Conservation (phyloP, 208 protist species). For the Trypanosoma lewisi region DNA sequence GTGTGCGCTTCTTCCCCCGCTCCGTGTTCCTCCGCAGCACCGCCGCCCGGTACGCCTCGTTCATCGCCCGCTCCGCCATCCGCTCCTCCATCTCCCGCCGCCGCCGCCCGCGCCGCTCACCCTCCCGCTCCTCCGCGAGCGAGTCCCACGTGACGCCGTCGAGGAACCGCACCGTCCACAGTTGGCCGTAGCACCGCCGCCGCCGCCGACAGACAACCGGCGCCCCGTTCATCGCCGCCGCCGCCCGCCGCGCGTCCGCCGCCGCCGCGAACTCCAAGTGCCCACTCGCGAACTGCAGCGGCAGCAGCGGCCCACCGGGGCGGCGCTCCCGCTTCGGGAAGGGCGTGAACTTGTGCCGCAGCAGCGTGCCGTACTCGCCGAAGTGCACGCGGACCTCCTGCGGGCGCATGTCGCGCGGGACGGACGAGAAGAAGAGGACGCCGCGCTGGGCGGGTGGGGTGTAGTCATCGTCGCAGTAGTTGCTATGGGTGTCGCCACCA, state of each 20-base stretch:
- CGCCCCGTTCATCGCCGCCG: slow-evolving; percentile 66
- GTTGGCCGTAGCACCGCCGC: slow-evolving; percentile 66
- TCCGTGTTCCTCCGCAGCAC: slow-evolving; percentile 22
- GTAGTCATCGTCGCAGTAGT: slow-evolving; percentile 20
- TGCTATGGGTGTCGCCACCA: neutral
- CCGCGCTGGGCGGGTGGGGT: slow-evolving; percentile 48
- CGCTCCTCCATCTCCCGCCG: slow-evolving; percentile 47
- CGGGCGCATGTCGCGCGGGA: slow-evolving; percentile 77
- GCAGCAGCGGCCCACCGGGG: slow-evolving; percentile 58
- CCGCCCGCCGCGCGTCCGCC: slow-evolving; percentile 44
- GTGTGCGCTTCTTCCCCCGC: neutral
- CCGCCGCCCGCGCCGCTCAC: slow-evolving; percentile 36
- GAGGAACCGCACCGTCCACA: slow-evolving; percentile 78
- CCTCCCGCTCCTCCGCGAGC: slow-evolving; percentile 64
- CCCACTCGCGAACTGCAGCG: slow-evolving; percentile 73
- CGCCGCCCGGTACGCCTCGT: slow-evolving; percentile 53
- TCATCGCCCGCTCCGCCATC: slow-evolving; percentile 32
- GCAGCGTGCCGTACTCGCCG: slow-evolving; percentile 54
- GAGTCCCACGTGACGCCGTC: slow-evolving; percentile 59
- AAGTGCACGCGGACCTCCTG: slow-evolving; percentile 75
- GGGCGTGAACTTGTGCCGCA: slow-evolving; percentile 69
- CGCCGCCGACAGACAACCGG: slow-evolving; percentile 60
- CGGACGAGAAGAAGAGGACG: slow-evolving; percentile 71
- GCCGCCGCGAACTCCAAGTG: slow-evolving; percentile 71
- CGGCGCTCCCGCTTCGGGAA: slow-evolving; percentile 77